phyloP scores from a whole-genome alignment of 2,329 filamentous ascomycete genomes.

The Pestalotiopsis fici region DNA sequence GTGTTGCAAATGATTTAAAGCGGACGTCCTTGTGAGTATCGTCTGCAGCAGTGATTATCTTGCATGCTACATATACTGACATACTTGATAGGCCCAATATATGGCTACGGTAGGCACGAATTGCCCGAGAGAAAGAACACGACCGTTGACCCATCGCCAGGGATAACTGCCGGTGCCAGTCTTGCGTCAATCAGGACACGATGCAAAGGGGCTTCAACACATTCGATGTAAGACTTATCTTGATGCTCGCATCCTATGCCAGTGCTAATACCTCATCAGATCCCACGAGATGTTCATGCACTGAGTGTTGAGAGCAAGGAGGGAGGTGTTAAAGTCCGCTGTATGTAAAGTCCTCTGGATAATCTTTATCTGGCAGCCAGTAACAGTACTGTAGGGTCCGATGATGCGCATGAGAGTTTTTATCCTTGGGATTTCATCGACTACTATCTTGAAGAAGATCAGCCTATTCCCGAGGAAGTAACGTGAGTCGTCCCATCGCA shows the following conservation, averaged over 20 bases:
- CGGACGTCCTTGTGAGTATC: slow-evolving; percentile 20
- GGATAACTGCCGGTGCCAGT: slow-evolving; percentile 71
- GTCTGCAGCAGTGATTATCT: not conserved
- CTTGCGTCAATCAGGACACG: slow-evolving; percentile 70
- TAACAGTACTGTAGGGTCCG: slow-evolving; percentile 52
- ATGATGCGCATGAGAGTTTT: slow-evolving; percentile 66
- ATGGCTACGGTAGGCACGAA: slow-evolving; percentile 35
- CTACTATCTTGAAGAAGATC: slow-evolving; percentile 39
- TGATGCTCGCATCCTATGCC: not conserved
- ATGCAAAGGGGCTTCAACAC: slow-evolving; percentile 70
- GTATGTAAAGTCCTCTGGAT: slow-evolving; percentile 32
- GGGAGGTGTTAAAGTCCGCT: slow-evolving; percentile 47
- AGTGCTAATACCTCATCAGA: slow-evolving; percentile 32
- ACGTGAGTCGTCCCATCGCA: slow-evolving; percentile 24
- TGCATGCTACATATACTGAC: slow-evolving; percentile 9
- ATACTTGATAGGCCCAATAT: slow-evolving; percentile 34
- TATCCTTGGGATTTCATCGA: slow-evolving; percentile 67
- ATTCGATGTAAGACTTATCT: slow-evolving; percentile 53
- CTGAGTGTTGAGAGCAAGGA: slow-evolving; percentile 30
- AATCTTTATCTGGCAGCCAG: not conserved
- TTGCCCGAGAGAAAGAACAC: not conserved
- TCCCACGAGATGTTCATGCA: slow-evolving; percentile 43
- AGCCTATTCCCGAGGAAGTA: slow-evolving; percentile 32
- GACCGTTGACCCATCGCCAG: slow-evolving; percentile 34
- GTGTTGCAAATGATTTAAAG: slow-evolving; percentile 8